A percentile compares a stretch with the other conserved stretches of the same genome.
Conservation (phyloP, 164 flowering plant species). For the Macadamia integrifolia region DNA sequence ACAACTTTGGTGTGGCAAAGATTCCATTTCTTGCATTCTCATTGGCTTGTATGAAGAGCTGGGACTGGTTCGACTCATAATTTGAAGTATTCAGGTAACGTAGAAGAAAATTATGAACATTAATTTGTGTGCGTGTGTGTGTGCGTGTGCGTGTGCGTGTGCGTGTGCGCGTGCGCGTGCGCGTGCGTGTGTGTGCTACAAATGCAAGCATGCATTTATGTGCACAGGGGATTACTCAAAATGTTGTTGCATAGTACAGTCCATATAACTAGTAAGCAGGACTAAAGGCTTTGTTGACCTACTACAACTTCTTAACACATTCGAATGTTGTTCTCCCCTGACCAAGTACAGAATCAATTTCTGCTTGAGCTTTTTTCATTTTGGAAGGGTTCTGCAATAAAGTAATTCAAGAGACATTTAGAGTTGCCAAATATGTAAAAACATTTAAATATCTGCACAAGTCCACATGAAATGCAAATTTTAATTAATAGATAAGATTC, state of each 20-base stretch:
- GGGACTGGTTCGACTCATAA: no score
- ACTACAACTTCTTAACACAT: constrained; percentile 68
- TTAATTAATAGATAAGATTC: no score
- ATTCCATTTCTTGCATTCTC: no score
- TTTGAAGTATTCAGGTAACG: no score
- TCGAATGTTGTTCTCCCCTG: constrained; percentile 52
- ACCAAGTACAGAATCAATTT: constrained; percentile 82
- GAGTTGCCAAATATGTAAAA: not conserved
- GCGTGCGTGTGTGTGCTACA: not conserved
- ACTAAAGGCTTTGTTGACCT: constrained; percentile 22
- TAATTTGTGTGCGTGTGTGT: not conserved
- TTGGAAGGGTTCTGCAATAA: constrained; percentile 72
- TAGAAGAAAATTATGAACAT: no score
- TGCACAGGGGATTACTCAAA: not conserved
- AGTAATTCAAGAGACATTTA: constrained; percentile 8
- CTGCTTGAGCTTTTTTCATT: constrained; percentile 90
- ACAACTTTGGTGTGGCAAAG: no score
- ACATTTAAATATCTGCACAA: not conserved
- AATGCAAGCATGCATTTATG: no score
- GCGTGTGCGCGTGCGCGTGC: not conserved
- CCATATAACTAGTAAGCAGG: not conserved
- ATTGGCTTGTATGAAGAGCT: no score
- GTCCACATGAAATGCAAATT: no score
- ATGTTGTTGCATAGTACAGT: not conserved
- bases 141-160: not conserved